These are phyloP conservation scores for Cutaneotrichosporon sp. DNA, from an alignment of 1,284 basidiomycete species.

Conservation along the genomic window DNA sequence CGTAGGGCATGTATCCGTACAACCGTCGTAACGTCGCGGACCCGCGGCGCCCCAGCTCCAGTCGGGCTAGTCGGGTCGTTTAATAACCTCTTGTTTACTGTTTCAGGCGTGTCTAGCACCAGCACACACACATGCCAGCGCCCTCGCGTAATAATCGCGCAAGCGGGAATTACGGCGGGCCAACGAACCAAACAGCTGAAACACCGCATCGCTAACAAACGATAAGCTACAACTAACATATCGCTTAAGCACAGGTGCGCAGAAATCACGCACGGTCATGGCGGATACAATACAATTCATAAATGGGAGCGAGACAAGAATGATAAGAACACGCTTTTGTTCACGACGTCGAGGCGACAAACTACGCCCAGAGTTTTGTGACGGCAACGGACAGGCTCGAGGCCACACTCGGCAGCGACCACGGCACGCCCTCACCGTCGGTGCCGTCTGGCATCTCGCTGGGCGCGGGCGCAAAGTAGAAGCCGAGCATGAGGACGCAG, in stretches of 20 bases:
- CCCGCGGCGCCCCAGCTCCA: too few relatives aligned
- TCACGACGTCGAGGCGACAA: background rate
- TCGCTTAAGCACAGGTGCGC: background rate
- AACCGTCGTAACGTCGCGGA: too few relatives aligned
- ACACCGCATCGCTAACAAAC: background rate
- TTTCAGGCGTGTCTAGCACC: too few relatives aligned
- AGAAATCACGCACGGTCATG: too few relatives aligned
- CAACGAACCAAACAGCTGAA: too few relatives aligned
- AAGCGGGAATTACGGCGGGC: background rate
- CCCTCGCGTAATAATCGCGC: background rate
- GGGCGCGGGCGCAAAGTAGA: constrained; percentile 61
- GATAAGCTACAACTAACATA: background rate
- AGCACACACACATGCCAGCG: too few relatives aligned
- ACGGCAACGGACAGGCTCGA: background rate
- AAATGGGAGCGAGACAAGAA: background rate
- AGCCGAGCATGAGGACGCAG: constrained; percentile 69
- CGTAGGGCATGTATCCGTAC: too few relatives aligned
- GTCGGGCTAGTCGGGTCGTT: too few relatives aligned
- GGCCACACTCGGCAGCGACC: background rate
- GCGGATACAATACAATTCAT: background rate
- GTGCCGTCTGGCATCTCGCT: background rate
- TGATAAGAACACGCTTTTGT: background rate
- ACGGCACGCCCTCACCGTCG: background rate
- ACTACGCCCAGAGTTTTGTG: constrained; percentile 6
- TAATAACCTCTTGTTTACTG: too few relatives aligned